Base-by-base conservation (phyloP, 1,284 basidiomycete genomes). In the Ganoderma lingzhi region DNA sequence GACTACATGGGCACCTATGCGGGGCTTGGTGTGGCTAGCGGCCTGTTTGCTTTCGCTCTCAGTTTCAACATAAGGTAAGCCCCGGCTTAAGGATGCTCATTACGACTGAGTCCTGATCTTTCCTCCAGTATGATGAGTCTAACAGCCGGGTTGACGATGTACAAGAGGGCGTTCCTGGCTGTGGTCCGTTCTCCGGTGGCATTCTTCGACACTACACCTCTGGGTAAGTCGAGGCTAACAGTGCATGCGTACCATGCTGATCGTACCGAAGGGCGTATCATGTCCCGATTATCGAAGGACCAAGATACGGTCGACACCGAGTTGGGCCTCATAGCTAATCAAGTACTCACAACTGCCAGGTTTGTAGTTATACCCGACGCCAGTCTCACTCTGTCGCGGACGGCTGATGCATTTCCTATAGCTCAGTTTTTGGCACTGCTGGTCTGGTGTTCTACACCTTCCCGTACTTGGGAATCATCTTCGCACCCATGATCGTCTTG, bases 201-300 rank as follows among this genome's bases (percentile, higher is more conserved):
- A 3, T 95, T 94, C 81, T 96, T 95, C 76, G 95, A 96, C 74
- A 93, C 90, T 0, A 96, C 93, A 0, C 94, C 95, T 0, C 86
- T 93, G 68, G 94, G 94, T 80, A 80, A 62, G 65, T n/a, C 12
- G 17, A 3, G 28, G 6, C 10, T 10, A 2, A 3, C 48, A 1
- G n/a, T 10, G 8, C n/a, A 6, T 23, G 2, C 14, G 32, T 42
- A 28, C 17, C 48, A 30, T 10, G 32, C 12, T 79, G 80, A 71
- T 73, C 69, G 60, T 58, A 45, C 70, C 14, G n/a, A 70, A 90
- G 85, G 92, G 71, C 82, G 89, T 73, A 85, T 90, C 67, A 77
- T 87, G 76, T 85, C 87, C 67, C 79, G 92, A 70, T 77, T 91
- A 17, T 90, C 89, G 0, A 92, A 89, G 72, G 89, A 90, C 77